Evolutionary conservation across 2,329 filamentous ascomycete species (phyloP), one percentile per base, ranked within the genome.

Genomic region (Graphiopsis chlorocephala): DNA sequence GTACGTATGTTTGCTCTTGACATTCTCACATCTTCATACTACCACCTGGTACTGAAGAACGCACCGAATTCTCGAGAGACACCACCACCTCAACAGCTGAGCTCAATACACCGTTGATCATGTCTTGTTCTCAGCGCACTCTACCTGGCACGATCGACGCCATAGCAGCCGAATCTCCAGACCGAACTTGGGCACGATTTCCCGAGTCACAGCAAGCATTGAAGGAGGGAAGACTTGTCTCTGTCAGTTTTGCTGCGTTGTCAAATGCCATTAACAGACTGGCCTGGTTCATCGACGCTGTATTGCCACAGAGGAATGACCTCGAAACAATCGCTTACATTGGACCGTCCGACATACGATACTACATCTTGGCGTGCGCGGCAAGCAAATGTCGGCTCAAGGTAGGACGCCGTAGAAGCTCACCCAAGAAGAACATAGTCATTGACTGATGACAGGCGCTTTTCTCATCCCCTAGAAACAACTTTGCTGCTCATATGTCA

Each of bases 321-420:
- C 35, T 64, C 14, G 63, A 61, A 11, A 65, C 63, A 3, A 57
- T 67, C 17, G 66, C 65, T 17, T 67, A 68, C 31, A 57, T 65
- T 15, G 67, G 63, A 14, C 63, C 62, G 2, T 65, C 65, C n/a
- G 67, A 68, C 31, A 60, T 65, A 10, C 45, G 65, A 26, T 68
- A 67, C 48, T 65, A 64, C 52, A 62, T 68, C 20, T 17, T 67
- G 5, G 65, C 65, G 5, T 67, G 65, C n/a, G 67, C 67, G 2
- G 65, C 67, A 4, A 57, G 57, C 35, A 68, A 67, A 58, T 60
- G 45, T 42, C 55, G 63, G 3, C 14, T 65, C 5, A 64, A 64
- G n/a, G 58, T 50, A 14, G 10, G 35, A 11, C 12, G 8, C 26
- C 12, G 8, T n/a, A 31, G 29, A 31, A 4, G 17, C 7, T 5